These are phyloP conservation scores for Tetrapisispora taiwanensis DNA, from an alignment of 805 yeast species.

Conservation along the genomic window DNA sequence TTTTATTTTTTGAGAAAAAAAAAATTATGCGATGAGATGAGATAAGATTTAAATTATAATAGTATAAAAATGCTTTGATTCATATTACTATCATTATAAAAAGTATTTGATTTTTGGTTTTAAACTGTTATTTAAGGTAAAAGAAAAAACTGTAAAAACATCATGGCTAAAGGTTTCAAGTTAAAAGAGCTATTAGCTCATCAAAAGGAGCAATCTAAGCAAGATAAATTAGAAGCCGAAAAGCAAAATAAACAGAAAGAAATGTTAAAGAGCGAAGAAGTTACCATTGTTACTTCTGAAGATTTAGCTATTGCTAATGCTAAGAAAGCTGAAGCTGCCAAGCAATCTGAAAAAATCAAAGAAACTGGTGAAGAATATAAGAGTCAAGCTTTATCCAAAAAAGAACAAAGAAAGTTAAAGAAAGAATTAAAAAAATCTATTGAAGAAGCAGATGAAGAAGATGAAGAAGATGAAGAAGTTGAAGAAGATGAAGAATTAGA, in stretches of 20 bases:
- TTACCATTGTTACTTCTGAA: slow-evolving; percentile 27
- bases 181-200: slow-evolving; percentile 23
- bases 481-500: slow-evolving; percentile 36
- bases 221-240: slow-evolving; percentile 15
- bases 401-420: slow-evolving; percentile 52
- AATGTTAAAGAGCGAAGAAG: slow-evolving; percentile 19
- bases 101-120: neutral
- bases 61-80: no score
- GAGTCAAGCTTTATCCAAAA: slow-evolving; percentile 47
- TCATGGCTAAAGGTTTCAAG: slow-evolving; percentile 29
- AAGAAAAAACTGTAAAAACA: no score
- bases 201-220: slow-evolving; percentile 20
- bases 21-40: slow-evolving; percentile 19
- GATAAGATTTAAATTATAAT: no score
- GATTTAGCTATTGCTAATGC: slow-evolving; percentile 16
- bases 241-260: slow-evolving; percentile 16
- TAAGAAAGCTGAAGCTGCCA: slow-evolving; percentile 9
- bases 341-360: neutral
- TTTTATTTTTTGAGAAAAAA: neutral
- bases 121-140: neutral
- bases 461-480: slow-evolving; percentile 17
- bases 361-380: slow-evolving; percentile 33
- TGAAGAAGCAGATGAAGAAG: slow-evolving; percentile 13
- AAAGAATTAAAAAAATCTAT: slow-evolving; percentile 32
- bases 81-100: no score